These are phyloP conservation scores for Drechmeria coniospora DNA, from an alignment of 2,329 filamentous ascomycete species.

Conservation along the genomic window DNA sequence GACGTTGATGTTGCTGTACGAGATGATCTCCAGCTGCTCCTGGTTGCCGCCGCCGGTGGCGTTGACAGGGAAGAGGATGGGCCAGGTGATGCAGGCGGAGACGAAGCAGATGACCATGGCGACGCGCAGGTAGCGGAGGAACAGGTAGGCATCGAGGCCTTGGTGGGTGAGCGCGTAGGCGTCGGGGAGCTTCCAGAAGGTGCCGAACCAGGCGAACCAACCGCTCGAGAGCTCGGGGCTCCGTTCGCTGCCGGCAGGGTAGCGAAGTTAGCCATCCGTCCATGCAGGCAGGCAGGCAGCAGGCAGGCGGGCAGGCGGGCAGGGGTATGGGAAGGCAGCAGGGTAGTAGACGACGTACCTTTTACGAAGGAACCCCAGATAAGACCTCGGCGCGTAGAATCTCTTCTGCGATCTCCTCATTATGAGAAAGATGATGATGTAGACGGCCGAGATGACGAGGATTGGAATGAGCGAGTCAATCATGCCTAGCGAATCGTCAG, in stretches of 20 bases:
- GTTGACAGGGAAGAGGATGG: conserved; percentile 71
- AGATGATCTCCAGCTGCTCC: conserved; percentile 41
- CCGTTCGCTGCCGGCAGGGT: conserved; percentile 28
- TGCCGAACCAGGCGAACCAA: conserved; percentile 44
- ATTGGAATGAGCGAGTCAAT: conserved; percentile 39
- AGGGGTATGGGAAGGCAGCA: background rate
- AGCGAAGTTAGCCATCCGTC: too few relatives aligned
- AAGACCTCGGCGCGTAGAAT: conserved; percentile 40
- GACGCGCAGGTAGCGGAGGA: conserved; percentile 72
- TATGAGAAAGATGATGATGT: conserved; percentile 34
- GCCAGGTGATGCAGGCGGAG: conserved; percentile 71
- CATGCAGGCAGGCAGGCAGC: too few relatives aligned
- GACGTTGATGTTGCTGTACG: conserved; percentile 27
- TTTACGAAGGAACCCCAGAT: conserved; percentile 31
- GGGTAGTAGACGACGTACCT: conserved; percentile 22
- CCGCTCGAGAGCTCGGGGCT: conserved; percentile 40
- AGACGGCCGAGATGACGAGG: conserved; percentile 29
- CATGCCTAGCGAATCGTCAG: conserved; percentile 17
- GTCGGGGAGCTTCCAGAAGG: conserved; percentile 51
- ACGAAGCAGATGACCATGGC: conserved; percentile 64
- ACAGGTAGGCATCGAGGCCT: conserved; percentile 77
- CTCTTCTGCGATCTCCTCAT: conserved; percentile 31
- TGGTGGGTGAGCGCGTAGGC: conserved; percentile 73
- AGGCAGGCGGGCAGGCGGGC: too few relatives aligned
- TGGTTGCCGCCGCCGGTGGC: conserved; percentile 57